Evolutionary conservation across 331 rosid genomes (phyloP).

Genomic region (Stylosanthes scabra): DNA sequence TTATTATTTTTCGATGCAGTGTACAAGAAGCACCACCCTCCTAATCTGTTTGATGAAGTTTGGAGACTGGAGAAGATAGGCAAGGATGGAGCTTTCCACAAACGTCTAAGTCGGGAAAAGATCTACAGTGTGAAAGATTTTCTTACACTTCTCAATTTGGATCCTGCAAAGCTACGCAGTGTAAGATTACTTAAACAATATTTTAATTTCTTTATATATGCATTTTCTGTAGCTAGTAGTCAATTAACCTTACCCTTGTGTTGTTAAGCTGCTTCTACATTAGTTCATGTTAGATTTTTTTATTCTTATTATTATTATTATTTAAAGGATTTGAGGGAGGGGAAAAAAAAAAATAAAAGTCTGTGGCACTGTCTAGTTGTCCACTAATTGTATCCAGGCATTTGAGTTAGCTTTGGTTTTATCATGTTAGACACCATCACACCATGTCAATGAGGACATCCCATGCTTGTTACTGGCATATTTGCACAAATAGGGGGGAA

Average conservation of each 20-base stretch:
- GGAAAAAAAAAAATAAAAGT: background rate
- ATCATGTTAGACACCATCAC: constrained; percentile 17
- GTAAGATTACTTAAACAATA: constrained; percentile 52
- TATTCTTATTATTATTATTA: background rate
- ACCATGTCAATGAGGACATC: background rate
- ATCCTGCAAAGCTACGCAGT: constrained; percentile 82
- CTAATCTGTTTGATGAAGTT: constrained; percentile 83
- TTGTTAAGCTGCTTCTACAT: constrained; percentile 10
- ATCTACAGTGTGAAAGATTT: constrained; percentile 80
- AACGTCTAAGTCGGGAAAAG: constrained; percentile 77
- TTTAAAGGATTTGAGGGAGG: constrained; percentile 22
- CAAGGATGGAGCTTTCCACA: constrained; percentile 98
- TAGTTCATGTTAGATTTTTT: background rate
- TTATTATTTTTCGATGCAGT: constrained; percentile 60
- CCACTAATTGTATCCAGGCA: background rate
- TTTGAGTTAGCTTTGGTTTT: constrained; percentile 26
- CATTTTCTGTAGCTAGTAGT: background rate
- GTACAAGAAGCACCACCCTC: constrained; percentile 99
- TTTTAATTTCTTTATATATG: constrained; percentile 24
- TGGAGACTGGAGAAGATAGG: constrained; percentile 99
- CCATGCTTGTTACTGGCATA: constrained; percentile 19
- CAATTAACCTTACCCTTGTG: constrained; percentile 1
- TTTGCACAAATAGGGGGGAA: background rate
- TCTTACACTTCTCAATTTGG: constrained; percentile 73
- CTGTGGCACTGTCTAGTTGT: background rate